These are phyloP conservation scores for Neofusicoccum sp. DNA, from an alignment of 2,329 filamentous ascomycete genomes.

Conservation along the genomic window DNA sequence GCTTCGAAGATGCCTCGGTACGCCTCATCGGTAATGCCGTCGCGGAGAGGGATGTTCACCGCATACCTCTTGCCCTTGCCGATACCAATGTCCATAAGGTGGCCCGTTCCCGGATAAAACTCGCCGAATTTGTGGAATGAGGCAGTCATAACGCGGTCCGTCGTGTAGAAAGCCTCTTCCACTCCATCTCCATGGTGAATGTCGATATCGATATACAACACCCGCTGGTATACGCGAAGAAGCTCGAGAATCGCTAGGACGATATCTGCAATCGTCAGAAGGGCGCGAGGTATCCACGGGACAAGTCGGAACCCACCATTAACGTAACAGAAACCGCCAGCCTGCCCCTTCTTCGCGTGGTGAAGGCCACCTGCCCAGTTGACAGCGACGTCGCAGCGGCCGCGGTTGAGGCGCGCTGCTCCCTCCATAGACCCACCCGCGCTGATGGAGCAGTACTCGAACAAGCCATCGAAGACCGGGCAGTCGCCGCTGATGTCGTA, in stretches of 20 bases:
- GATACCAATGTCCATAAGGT: constrained; percentile 79
- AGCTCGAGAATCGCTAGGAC: constrained; percentile 91
- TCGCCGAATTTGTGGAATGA: constrained; percentile 97
- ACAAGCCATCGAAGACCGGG: constrained; percentile 93
- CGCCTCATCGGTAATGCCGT: constrained; percentile 88
- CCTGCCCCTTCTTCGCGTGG: constrained; percentile 92
- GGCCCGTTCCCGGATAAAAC: constrained; percentile 91
- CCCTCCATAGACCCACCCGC: constrained; percentile 89
- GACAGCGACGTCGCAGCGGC: constrained; percentile 92
- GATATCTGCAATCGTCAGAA: constrained; percentile 62
- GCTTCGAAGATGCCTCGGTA: constrained; percentile 84
- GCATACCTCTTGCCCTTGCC: constrained; percentile 89
- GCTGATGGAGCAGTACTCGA: constrained; percentile 93
- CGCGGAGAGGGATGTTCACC: constrained; percentile 85
- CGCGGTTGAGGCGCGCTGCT: constrained; percentile 81
- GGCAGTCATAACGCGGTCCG: constrained; percentile 86
- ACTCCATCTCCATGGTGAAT: constrained; percentile 91
- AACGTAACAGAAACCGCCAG: constrained; percentile 98
- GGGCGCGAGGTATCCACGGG: constrained; percentile 34
- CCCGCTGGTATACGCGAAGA: constrained; percentile 78
- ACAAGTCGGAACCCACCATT: constrained; percentile 55
- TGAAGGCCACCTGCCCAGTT: constrained; percentile 98
- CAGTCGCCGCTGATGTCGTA: constrained; percentile 80
- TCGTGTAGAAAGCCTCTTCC: constrained; percentile 88
- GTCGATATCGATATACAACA: constrained; percentile 94